Base-by-base conservation (phyloP, 192 early-diverging fungal genomes). In the Chytriomyces sp. region DNA sequence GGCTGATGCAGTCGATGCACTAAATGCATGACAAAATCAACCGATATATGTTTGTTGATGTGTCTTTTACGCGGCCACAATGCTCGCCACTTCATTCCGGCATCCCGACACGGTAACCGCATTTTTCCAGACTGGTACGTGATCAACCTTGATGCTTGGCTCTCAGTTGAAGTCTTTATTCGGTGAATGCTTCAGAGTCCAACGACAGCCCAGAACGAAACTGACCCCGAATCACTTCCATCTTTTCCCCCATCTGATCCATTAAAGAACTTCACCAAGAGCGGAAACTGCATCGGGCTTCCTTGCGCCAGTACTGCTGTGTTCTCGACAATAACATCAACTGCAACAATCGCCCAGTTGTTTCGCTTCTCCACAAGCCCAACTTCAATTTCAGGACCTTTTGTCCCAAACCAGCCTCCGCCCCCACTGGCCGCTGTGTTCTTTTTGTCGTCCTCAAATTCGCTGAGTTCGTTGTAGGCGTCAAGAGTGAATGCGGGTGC, bases 301-400 rank as follows among this genome's bases (percentile, higher is more conserved):
- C n/a, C 24, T 24, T 35, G 10, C 78, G 64, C 75, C 23, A 77
- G 18, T 28, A 43, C 59, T 26, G 87, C 72, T 84, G 83, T 79
- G 85, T 85, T 45, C 88, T 85, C 53, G 20, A 91, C 91, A 0
- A 84, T 82, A 24, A 93, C 89, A 61, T 89, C 84, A 13, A 93
- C 59, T 11, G 84, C 66, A 7, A 93, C 85, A 53, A 87, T 85
- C 0, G 89, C 88, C 72, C 81, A 90, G 72, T 92, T 92, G 45
- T 89, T 83, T 1, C 81, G 76, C 62, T 83, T 90, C 68, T 93
- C 91, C 64, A 88, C 85, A 35, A 92, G 83, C 63, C 90, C 89
- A 77, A 81, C 81, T 45, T 82, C 81, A 23, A 63, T 60, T 5
- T 61, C 53, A 13, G 20, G 16, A 13, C 20, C 20, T 4, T 26